Percentiles rank a stretch among this genome's conserved stretches.
Evolutionary conservation across 805 yeast species (phyloP).

Genomic region (Saccharomycopsis fibuligera): DNA sequence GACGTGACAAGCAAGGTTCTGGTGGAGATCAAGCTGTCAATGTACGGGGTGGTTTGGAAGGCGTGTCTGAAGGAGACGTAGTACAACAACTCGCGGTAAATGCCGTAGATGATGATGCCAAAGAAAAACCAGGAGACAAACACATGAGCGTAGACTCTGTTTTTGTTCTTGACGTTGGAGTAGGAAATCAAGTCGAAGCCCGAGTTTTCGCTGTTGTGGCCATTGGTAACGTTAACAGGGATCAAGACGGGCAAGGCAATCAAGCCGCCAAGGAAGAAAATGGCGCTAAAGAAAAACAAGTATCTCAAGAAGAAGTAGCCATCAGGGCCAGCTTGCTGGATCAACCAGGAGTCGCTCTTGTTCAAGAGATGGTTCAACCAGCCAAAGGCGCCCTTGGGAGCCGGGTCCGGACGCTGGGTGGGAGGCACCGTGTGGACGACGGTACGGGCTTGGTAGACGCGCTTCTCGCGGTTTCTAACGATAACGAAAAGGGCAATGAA

Average conservation of each 20-base stretch:
- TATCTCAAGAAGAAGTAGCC: slow-evolving; percentile 72
- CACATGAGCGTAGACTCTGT: slow-evolving; percentile 67
- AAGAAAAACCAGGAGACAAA: slow-evolving; percentile 71
- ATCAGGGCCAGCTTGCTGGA: slow-evolving; percentile 69
- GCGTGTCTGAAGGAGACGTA: slow-evolving; percentile 70
- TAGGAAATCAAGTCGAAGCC: slow-evolving; percentile 65
- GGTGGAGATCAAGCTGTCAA: slow-evolving; percentile 62
- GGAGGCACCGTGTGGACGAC: slow-evolving; percentile 33
- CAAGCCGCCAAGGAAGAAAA: slow-evolving; percentile 48
- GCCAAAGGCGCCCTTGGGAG: slow-evolving; percentile 53
- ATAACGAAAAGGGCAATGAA: slow-evolving; percentile 55
- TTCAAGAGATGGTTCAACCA: slow-evolving; percentile 51
- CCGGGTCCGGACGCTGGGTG: slow-evolving; percentile 54
- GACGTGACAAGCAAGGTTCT: slow-evolving; percentile 71
- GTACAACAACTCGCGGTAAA: slow-evolving; percentile 69
- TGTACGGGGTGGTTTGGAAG: slow-evolving; percentile 63
- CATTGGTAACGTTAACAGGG: slow-evolving; percentile 71
- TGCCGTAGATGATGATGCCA: slow-evolving; percentile 56
- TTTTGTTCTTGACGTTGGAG: slow-evolving; percentile 55
- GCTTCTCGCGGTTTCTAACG: slow-evolving; percentile 55
- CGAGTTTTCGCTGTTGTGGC: slow-evolving; percentile 34
- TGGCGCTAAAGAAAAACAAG: slow-evolving; percentile 45
- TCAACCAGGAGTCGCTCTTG: slow-evolving; percentile 53
- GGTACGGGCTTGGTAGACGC: slow-evolving; percentile 80
- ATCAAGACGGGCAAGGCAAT: slow-evolving; percentile 63